Conservation (phyloP, 2,329 filamentous ascomycete species). For the Neophaeococcomyces mojaviensis region DNA sequence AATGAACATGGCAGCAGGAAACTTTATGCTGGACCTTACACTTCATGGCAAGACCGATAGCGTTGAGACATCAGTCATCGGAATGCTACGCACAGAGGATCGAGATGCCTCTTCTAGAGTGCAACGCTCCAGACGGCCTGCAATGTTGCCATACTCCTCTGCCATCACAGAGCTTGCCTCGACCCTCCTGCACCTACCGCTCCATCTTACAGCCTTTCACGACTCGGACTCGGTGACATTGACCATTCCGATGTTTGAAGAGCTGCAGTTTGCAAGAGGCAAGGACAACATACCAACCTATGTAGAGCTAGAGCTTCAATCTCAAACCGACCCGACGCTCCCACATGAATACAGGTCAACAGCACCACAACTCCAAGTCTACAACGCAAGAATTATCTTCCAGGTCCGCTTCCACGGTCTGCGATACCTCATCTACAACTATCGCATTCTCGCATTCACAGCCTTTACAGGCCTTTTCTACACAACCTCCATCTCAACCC, state of each 20-base stretch:
- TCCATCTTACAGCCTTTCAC: slow-evolving; percentile 17
- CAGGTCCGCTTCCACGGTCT: slow-evolving; percentile 69
- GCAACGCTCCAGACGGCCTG: slow-evolving; percentile 62
- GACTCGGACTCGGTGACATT: slow-evolving; percentile 58
- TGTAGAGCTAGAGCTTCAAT: slow-evolving; percentile 61
- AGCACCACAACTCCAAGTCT: slow-evolving; percentile 57
- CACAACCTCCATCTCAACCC: slow-evolving; percentile 62
- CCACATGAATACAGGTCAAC: not conserved
- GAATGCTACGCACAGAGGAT: not conserved
- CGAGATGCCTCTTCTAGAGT: slow-evolving; percentile 28
- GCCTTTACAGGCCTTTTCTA: slow-evolving; percentile 68
- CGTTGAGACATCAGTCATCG: slow-evolving; percentile 22
- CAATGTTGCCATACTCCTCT: slow-evolving; percentile 74
- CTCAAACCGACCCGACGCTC: slow-evolving; percentile 43
- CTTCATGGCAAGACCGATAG: slow-evolving; percentile 45
- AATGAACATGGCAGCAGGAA: slow-evolving; percentile 67
- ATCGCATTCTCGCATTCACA: slow-evolving; percentile 62
- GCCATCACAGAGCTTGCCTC: slow-evolving; percentile 52
- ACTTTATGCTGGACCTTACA: slow-evolving; percentile 86
- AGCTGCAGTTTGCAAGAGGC: slow-evolving; percentile 56
- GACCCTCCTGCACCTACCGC: slow-evolving; percentile 16
- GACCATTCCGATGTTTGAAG: slow-evolving; percentile 64
- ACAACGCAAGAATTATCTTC: slow-evolving; percentile 60
- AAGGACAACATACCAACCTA: slow-evolving; percentile 46
- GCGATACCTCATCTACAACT: slow-evolving; percentile 75